Percentiles rank a stretch among this genome's conserved stretches.
phyloP scores from a whole-genome alignment of 2,329 filamentous ascomycete genomes.

The Phialophora verrucosa region DNA sequence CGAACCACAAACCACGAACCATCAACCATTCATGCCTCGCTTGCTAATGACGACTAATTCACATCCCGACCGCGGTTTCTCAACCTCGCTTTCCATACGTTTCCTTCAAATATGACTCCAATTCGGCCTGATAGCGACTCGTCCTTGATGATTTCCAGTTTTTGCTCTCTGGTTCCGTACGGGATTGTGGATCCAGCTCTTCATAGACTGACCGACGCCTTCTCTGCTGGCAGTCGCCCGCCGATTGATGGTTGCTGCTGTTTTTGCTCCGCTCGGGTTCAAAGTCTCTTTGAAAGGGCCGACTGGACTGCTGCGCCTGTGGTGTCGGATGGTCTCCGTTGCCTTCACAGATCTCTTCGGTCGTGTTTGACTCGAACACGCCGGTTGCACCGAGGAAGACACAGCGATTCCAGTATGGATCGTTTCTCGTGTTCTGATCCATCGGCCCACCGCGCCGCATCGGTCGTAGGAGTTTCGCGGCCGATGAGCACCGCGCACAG shows the following conservation, averaged over 20 bases:
- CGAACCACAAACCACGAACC: neutral
- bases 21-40: neutral
- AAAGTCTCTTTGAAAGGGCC: neutral
- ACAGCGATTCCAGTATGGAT: constrained; percentile 25
- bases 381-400: constrained; percentile 18
- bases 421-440: constrained; percentile 12
- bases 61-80: neutral
- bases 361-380: constrained; percentile 16
- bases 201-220: neutral
- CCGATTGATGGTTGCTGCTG: neutral
- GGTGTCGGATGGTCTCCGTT: neutral
- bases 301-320: neutral
- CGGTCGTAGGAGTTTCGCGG: constrained; percentile 23
- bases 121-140: constrained; percentile 17
- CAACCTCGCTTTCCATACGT: constrained; percentile 17
- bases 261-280: neutral
- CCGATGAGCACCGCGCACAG: constrained; percentile 24
- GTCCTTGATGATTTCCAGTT: neutral
- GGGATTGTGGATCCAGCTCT: neutral
- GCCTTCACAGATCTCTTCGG: neutral
- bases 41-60: neutral
- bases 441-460: constrained; percentile 19
- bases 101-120: constrained; percentile 23
- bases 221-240: neutral
- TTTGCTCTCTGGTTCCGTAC: neutral